Conservation (phyloP, 2,329 filamentous ascomycete genomes). For the Rasamsonia emersonii region DNA sequence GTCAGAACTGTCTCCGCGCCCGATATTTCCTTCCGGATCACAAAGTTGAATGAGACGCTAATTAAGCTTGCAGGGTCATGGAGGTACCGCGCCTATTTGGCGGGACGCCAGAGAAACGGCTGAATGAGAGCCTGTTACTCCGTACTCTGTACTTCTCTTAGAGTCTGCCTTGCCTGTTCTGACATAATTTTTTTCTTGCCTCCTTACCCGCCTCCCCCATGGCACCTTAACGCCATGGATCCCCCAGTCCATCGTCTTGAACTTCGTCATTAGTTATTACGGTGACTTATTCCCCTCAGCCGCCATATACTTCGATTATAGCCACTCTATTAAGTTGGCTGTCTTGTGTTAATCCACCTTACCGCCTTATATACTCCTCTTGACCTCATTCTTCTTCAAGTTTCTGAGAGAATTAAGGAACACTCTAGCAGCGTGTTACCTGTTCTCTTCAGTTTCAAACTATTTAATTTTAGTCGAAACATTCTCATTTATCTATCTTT, state of each 20-base stretch:
- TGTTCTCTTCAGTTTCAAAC: background rate
- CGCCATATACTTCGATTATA: slow-evolving; percentile 5
- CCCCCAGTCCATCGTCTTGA: slow-evolving; percentile 18
- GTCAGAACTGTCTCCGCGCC: too few species aligned
- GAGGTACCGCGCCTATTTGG: slow-evolving; percentile 9
- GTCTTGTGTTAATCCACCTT: slow-evolving; percentile 5
- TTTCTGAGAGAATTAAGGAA: background rate
- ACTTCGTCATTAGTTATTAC: slow-evolving; percentile 18
- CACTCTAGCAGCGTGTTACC: background rate
- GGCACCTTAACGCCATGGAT: slow-evolving; percentile 17
- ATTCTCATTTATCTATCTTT: too few species aligned
- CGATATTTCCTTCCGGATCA: too few species aligned
- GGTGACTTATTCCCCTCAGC: slow-evolving; percentile 7
- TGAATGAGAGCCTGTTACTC: too few species aligned
- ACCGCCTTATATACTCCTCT: slow-evolving; percentile 4
- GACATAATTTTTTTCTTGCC: slow-evolving; percentile 15
- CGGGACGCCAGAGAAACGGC: slow-evolving; percentile 8
- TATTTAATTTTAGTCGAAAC: slow-evolving; percentile 1
- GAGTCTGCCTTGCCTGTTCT: slow-evolving; percentile 29
- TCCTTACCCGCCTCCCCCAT: slow-evolving; percentile 16
- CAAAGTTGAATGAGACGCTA: slow-evolving; percentile 6
- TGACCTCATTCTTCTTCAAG: too few species aligned
- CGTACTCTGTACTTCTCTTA: slow-evolving; percentile 9
- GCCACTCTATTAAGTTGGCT: slow-evolving; percentile 2
- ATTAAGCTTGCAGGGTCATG: too few species aligned